Conservation (phyloP, 1,284 basidiomycete species). For the Pterula multifida region DNA sequence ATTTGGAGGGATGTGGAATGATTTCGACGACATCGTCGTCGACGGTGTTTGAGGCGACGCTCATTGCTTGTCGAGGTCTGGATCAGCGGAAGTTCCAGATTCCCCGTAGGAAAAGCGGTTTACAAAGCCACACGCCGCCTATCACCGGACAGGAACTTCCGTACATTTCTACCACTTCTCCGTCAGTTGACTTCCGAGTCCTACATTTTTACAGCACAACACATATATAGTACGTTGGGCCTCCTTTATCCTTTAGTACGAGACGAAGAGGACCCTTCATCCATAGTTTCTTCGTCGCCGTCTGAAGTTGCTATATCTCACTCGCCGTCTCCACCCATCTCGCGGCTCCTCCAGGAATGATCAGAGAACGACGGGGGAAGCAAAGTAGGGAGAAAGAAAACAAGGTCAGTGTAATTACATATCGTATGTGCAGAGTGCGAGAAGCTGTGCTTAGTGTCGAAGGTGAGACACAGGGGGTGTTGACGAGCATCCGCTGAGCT, state of each 20-base stretch:
- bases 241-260: too few relatives aligned
- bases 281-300: slow-evolving; percentile 47
- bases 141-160: neutral
- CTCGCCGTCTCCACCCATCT: slow-evolving; percentile 22
- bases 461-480: slow-evolving; percentile 46
- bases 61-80: too few relatives aligned
- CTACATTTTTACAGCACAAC: too few relatives aligned
- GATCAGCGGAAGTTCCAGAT: too few relatives aligned
- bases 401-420: too few relatives aligned
- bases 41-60: too few relatives aligned
- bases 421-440: slow-evolving; percentile 62
- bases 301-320: slow-evolving; percentile 28
- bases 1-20: neutral
- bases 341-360: slow-evolving; percentile 12
- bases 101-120: too few relatives aligned
- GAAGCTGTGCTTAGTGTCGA: slow-evolving; percentile 60
- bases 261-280: too few relatives aligned
- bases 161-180: slow-evolving; percentile 40
- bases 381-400: slow-evolving; percentile 35
- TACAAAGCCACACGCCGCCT: neutral
- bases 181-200: slow-evolving; percentile 12
- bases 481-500: too few relatives aligned
- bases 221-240: too few relatives aligned
- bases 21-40: too few relatives aligned
- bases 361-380: slow-evolving; percentile 11